These are phyloP conservation scores for Fusarium begoniae DNA, from an alignment of 2,329 filamentous ascomycete species.

Conservation along the genomic window DNA sequence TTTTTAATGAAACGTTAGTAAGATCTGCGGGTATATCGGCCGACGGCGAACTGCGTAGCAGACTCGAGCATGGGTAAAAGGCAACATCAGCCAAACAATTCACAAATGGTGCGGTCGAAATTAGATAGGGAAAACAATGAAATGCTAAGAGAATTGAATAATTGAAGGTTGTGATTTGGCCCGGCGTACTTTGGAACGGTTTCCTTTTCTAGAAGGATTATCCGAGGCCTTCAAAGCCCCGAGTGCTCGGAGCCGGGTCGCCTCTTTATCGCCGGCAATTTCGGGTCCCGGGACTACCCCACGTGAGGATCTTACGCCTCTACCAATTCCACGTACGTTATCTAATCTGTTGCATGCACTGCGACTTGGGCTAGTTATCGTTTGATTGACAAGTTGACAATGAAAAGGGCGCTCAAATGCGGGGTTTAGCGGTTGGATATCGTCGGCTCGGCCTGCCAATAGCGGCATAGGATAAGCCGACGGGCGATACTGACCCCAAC, in stretches of 20 bases:
- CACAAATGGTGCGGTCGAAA: no score
- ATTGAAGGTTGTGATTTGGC: no score
- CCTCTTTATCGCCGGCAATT: not conserved
- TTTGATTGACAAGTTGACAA: constrained; percentile 10
- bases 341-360: not conserved
- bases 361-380: not conserved
- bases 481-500: constrained; percentile 2
- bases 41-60: not conserved
- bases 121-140: not conserved
- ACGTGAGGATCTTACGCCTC: not conserved
- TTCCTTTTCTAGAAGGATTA: not conserved
- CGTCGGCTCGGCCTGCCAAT: constrained; percentile 20
- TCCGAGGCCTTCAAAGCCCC: not conserved
- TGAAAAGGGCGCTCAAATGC: constrained; percentile 18
- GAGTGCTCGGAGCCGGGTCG: not conserved
- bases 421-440: constrained; percentile 25
- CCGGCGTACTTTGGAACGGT: no score
- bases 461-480: constrained; percentile 15
- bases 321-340: not conserved
- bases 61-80: not conserved
- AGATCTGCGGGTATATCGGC: not conserved
- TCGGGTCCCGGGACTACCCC: not conserved
- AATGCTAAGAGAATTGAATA: accelerated
- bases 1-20: not conserved
- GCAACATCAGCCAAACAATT: not conserved